These are phyloP conservation scores for Mortierella sp. DNA, from an alignment of 371 early-diverging fungal genomes.

Conservation along the genomic window DNA sequence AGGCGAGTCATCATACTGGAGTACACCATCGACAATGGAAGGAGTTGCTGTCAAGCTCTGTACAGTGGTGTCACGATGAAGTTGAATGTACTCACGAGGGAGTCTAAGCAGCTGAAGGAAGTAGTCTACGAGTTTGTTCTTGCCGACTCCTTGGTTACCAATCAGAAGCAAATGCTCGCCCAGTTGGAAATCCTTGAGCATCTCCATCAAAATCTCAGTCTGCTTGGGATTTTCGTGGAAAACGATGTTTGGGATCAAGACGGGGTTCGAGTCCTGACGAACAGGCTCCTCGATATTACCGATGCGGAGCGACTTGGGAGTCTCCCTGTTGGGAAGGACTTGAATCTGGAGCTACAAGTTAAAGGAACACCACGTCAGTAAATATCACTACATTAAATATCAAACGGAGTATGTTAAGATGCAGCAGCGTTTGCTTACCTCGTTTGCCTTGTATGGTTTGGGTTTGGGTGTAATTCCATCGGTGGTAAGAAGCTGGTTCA, in stretches of 20 bases:
- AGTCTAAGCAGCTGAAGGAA: constrained; percentile 79
- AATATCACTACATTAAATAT: not conserved
- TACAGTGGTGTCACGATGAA: constrained; percentile 89
- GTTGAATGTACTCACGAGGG: constrained; percentile 89
- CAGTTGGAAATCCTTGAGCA: constrained; percentile 79
- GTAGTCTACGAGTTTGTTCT: constrained; percentile 86
- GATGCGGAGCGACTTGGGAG: constrained; percentile 66
- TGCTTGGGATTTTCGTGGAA: constrained; percentile 87
- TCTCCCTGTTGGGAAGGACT: constrained; percentile 65
- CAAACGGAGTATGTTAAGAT: no score
- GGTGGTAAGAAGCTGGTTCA: constrained; percentile 73
- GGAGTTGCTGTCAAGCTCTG: constrained; percentile 85
- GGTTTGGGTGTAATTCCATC: constrained; percentile 70
- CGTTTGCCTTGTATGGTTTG: constrained; percentile 52
- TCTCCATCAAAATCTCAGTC: constrained; percentile 74
- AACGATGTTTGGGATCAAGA: constrained; percentile 77
- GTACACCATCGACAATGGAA: constrained; percentile 78
- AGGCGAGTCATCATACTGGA: constrained; percentile 84
- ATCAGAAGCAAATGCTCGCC: constrained; percentile 81
- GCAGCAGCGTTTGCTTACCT: constrained; percentile 29
- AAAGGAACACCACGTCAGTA: not conserved
- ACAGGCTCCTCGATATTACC: constrained; percentile 70
- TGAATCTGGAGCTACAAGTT: constrained; percentile 64
- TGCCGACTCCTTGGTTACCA: constrained; percentile 91
- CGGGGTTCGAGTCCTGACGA: constrained; percentile 69